Percentiles rank a stretch among this genome's conserved stretches.
phyloP scores from a whole-genome alignment of 176 grass and related monocot genomes.

The Sorghum bicolor region DNA sequence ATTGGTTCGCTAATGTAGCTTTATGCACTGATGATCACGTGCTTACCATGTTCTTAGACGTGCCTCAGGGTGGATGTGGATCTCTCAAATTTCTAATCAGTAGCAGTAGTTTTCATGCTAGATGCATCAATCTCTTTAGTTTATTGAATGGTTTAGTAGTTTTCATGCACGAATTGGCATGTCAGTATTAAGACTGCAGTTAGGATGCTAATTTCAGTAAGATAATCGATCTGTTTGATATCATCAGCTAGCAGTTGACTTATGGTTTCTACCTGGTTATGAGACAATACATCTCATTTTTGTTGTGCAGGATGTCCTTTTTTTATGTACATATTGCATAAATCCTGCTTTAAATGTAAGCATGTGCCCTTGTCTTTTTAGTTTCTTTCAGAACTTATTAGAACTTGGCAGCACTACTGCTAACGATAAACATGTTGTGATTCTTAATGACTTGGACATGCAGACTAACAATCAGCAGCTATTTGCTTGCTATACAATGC shows the following conservation, averaged over 20 bases:
- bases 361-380: not conserved
- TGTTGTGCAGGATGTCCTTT: not conserved
- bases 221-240: not conserved
- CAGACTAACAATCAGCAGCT: not conserved
- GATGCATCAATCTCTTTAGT: not conserved
- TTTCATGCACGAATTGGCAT: not conserved
- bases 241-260: not conserved
- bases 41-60: not conserved
- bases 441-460: not conserved
- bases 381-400: constrained; percentile 16
- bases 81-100: not conserved
- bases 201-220: not conserved
- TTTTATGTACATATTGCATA: constrained; percentile 1
- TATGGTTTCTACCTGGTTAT: not conserved
- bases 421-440: not conserved
- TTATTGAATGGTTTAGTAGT: not conserved
- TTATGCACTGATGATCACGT: not conserved
- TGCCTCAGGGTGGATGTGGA: not conserved
- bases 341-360: constrained; percentile 4
- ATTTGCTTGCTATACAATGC: constrained; percentile 13
- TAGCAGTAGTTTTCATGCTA: not conserved
- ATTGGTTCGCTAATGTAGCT: not conserved
- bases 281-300: not conserved
- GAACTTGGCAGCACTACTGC: constrained; percentile 1
- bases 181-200: not conserved